Evolutionary conservation across 2,329 filamentous ascomycete species (phyloP), one percentile per base, ranked within the genome.

Genomic region (Passalora sequoiae): DNA sequence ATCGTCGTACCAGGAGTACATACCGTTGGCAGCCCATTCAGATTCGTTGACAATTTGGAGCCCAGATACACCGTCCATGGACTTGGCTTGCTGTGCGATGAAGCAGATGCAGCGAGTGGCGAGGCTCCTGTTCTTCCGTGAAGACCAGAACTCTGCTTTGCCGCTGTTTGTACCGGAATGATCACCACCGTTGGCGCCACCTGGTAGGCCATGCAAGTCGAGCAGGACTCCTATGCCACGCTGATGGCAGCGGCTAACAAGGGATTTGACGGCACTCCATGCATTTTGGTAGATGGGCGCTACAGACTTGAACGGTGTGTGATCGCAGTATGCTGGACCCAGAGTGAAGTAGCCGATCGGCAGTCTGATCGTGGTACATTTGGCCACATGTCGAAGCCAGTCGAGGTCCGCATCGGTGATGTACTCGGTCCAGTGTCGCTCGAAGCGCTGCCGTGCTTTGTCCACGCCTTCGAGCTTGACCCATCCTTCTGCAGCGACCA

Each of bases 271-370:
- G 8, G 64, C 67, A 1, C 57, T 42, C 78, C 78, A 81, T 5
- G 76, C 75, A 46, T 71, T 67, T 40, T 60, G 54, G 54, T 81
- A 81, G 7, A 80, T 69, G 20, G 63, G 54, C 5, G 66, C 61
- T 6, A 69, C 67, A 1, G 66, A 61, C 15, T 72, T 69, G 59
- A 80, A 81, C 1, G 72, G 69, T 1, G 76, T 80, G 2, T 66
- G 66, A 8, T 62, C 53, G 46, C 72, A 75, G 53, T 73, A 79
- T 1, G 65, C 57, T 0, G 70, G 67, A 0, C 74, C 75, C 4
- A 81, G 67, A 3, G 72, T 75, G 56, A 73, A 81, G 59, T 77
- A 80, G 3, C 78, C 77, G 40, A 82, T 74, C 0, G 78, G 78
- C 13, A 82, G 59, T n/a, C 78, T 70, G 30, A 81, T 70, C 12